phyloP scores from a whole-genome alignment of 306 rosid species.

The Echinosophora koreensis region DNA sequence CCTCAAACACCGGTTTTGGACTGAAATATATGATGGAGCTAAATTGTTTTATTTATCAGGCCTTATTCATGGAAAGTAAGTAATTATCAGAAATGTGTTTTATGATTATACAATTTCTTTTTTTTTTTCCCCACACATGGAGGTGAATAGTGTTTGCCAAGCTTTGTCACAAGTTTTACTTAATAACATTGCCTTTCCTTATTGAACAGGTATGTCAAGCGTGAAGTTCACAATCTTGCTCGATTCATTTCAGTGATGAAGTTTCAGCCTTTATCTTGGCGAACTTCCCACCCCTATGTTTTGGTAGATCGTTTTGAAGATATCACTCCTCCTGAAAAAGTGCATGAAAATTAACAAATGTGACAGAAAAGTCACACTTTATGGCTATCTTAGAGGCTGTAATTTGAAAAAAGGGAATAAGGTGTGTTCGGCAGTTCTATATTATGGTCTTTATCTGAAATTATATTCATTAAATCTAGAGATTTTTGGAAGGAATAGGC shows the following conservation, averaged over 20 bases:
- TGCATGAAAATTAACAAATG: constrained; percentile 73
- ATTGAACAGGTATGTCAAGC: constrained; percentile 77
- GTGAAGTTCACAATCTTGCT: constrained; percentile 92
- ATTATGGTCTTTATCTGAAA: background rate
- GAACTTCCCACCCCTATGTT: constrained; percentile 88
- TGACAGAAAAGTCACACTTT: constrained; percentile 85
- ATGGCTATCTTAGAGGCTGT: constrained; percentile 95
- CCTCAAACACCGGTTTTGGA: constrained; percentile 93
- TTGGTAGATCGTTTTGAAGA: constrained; percentile 96
- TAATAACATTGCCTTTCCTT: constrained; percentile 21
- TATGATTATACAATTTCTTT: background rate
- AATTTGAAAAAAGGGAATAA: constrained; percentile 84
- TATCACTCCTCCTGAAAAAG: constrained; percentile 85
- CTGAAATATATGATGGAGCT: constrained; percentile 93
- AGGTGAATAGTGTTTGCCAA: background rate
- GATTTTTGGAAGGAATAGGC: constrained; percentile 24
- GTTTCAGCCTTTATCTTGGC: constrained; percentile 94
- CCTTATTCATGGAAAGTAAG: constrained; percentile 91
- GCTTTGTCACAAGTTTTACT: constrained; percentile 20
- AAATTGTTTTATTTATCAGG: constrained; percentile 94
- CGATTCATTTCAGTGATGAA: constrained; percentile 95
- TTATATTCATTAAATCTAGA: background rate
- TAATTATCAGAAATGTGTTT: constrained; percentile 20
- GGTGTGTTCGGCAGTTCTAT: constrained; percentile 56
- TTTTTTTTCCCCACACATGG: constrained; percentile 17